These are phyloP conservation scores for Pestalotiopsis sp. DNA, from an alignment of 2,329 filamentous ascomycete species.

Conservation along the genomic window DNA sequence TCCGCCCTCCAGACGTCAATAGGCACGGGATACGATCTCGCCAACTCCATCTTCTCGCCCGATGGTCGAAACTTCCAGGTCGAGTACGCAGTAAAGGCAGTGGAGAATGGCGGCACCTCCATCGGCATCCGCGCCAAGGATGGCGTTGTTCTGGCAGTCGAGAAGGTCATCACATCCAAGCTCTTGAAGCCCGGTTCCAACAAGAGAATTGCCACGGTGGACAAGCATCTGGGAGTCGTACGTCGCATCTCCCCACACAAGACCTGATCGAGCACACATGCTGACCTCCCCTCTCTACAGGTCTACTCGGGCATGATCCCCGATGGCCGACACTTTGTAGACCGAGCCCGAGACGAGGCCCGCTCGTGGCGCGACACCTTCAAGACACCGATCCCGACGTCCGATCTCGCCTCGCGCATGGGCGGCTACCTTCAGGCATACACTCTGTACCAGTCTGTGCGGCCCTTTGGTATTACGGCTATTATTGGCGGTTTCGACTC, in stretches of 20 bases:
- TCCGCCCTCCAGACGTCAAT: conserved; percentile 79
- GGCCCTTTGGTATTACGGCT: conserved; percentile 93
- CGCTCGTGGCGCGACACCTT: conserved; percentile 89
- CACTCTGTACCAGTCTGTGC: conserved; percentile 95
- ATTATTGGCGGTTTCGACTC: conserved; percentile 95
- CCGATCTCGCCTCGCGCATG: conserved; percentile 88
- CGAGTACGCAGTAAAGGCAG: conserved; percentile 98
- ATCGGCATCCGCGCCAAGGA: conserved; percentile 97
- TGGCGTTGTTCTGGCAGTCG: conserved; percentile 91
- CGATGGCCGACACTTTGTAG: conserved; percentile 93
- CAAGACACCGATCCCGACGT: conserved; percentile 90
- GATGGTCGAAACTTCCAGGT: conserved; percentile 99
- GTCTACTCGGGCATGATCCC: conserved; percentile 93
- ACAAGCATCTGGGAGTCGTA: conserved; percentile 92
- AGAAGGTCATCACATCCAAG: conserved; percentile 96
- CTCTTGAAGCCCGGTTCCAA: conserved; percentile 93
- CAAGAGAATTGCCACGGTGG: conserved; percentile 94
- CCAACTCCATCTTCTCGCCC: conserved; percentile 99
- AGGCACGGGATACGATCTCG: conserved; percentile 98
- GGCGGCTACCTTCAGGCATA: conserved; percentile 96
- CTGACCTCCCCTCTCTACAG: conserved; percentile 44
- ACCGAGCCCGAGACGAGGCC: conserved; percentile 91
- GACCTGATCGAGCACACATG: no score
- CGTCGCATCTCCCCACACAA: conserved; percentile 36
- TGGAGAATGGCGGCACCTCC: conserved; percentile 96